Evolutionary conservation across 1,139 yeast species (phyloP).

Genomic region (Taphrina flavorubra): DNA sequence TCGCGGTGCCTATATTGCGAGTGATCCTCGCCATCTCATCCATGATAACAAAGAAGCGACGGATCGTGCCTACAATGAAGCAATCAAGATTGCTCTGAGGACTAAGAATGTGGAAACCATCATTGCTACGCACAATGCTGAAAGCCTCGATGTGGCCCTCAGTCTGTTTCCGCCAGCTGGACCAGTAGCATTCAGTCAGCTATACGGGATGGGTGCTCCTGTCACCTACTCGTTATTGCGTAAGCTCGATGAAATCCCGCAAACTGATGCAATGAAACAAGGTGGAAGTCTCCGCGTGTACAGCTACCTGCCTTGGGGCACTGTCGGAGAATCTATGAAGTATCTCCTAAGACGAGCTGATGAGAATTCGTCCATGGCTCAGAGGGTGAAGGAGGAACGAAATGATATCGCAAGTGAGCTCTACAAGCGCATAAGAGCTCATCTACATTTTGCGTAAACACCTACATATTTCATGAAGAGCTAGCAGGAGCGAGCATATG

Average conservation of each 20-base stretch:
- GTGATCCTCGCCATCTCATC: conserved; percentile 81
- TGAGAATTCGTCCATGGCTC: conserved; percentile 60
- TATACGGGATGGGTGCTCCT: conserved; percentile 95
- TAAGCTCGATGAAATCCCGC: conserved; percentile 48
- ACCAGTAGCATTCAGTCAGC: conserved; percentile 66
- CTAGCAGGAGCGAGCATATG: too few relatives aligned
- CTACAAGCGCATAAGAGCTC: conserved; percentile 3
- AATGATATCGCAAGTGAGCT: conserved; percentile 28
- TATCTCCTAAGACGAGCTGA: conserved; percentile 88
- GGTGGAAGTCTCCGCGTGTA: conserved; percentile 66
- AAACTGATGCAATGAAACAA: conserved; percentile 1
- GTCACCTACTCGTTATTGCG: conserved; percentile 75
- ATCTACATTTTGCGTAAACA: not conserved
- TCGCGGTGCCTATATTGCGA: conserved; percentile 96
- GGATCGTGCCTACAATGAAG: conserved; percentile 76
- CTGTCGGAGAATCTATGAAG: conserved; percentile 90
- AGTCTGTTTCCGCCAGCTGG: conserved; percentile 31
- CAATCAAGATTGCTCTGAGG: conserved; percentile 61
- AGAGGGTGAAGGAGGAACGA: conserved; percentile 32
- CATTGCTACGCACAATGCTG: conserved; percentile 88
- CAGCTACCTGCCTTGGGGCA: conserved; percentile 98
- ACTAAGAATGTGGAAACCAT: conserved; percentile 66
- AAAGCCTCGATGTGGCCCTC: conserved; percentile 61
- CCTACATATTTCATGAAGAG: too few relatives aligned
- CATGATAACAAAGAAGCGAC: conserved; percentile 77